These are phyloP conservation scores for Rubia tinctorum DNA, from an alignment of 305 asterid genomes.

Conservation along the genomic window DNA sequence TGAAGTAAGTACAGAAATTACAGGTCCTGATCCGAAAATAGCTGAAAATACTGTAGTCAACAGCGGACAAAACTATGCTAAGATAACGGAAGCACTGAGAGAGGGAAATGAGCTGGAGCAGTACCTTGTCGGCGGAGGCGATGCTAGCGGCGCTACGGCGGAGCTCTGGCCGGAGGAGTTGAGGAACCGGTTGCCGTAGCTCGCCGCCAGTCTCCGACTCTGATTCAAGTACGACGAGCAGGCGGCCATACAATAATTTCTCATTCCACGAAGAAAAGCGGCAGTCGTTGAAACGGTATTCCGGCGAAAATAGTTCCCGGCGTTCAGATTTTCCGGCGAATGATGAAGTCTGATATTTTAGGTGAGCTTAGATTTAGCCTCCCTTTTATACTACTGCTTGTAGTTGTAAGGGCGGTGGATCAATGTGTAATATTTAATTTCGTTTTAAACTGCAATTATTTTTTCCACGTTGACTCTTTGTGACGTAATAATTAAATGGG, in stretches of 20 bases:
- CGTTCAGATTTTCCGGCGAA: background rate
- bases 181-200: background rate
- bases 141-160: background rate
- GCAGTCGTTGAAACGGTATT: background rate
- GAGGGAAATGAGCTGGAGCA: background rate
- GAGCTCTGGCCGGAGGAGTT: conserved; percentile 4
- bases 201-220: conserved; percentile 8
- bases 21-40: background rate
- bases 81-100: background rate
- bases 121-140: background rate
- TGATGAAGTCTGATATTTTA: background rate
- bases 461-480: background rate
- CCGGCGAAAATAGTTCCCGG: background rate
- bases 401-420: background rate
- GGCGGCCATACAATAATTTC: conserved; percentile 5
- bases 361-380: background rate
- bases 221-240: conserved; percentile 4
- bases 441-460: too few relatives aligned
- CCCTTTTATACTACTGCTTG: background rate
- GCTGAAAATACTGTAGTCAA: background rate
- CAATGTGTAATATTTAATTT: background rate
- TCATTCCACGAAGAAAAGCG: background rate
- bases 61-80: background rate
- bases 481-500: too few relatives aligned
- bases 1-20: background rate